phyloP scores from a whole-genome alignment of 345 rosid genomes.

The Hypericum androsaemum region DNA sequence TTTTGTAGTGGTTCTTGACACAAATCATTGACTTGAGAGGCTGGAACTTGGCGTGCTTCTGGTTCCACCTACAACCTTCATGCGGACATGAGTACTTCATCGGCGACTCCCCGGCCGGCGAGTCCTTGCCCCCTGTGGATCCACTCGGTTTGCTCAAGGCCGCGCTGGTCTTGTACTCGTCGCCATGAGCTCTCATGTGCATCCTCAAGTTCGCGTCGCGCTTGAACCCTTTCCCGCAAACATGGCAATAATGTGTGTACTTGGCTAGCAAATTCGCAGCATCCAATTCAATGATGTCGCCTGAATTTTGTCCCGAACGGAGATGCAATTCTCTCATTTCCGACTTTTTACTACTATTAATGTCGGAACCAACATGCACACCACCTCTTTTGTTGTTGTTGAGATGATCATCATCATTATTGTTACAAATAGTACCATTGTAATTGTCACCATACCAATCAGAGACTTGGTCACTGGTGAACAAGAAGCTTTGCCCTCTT shows the following conservation, averaged over 20 bases:
- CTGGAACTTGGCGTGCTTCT: conserved; percentile 70
- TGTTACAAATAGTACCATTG: background rate
- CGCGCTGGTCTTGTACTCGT: conserved; percentile 62
- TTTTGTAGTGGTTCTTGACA: conserved; percentile 87
- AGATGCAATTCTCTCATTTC: conserved; percentile 7
- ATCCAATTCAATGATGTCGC: conserved; percentile 43
- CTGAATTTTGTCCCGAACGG: background rate
- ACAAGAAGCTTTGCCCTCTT: conserved; percentile 19
- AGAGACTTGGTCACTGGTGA: conserved; percentile 12
- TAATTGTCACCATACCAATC: conserved; percentile 24
- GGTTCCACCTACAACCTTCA: conserved; percentile 82
- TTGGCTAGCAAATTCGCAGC: conserved; percentile 58
- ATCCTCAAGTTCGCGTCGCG: conserved; percentile 85
- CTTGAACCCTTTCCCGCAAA: conserved; percentile 86
- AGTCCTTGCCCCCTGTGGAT: background rate
- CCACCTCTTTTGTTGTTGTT: no score
- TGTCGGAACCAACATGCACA: background rate
- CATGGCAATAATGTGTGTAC: conserved; percentile 74
- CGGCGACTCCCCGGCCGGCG: conserved; percentile 9
- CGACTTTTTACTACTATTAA: conserved; percentile 2
- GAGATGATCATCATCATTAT: background rate
- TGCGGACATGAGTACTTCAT: conserved; percentile 75
- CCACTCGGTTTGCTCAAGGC: conserved; percentile 32
- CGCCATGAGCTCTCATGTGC: conserved; percentile 98
- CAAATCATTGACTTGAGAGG: conserved; percentile 83